A percentile compares a stretch with the other conserved stretches of the same genome.
phyloP scores from a whole-genome alignment of 1,139 yeast species.

The Meyerozyma guilliermondii region DNA sequence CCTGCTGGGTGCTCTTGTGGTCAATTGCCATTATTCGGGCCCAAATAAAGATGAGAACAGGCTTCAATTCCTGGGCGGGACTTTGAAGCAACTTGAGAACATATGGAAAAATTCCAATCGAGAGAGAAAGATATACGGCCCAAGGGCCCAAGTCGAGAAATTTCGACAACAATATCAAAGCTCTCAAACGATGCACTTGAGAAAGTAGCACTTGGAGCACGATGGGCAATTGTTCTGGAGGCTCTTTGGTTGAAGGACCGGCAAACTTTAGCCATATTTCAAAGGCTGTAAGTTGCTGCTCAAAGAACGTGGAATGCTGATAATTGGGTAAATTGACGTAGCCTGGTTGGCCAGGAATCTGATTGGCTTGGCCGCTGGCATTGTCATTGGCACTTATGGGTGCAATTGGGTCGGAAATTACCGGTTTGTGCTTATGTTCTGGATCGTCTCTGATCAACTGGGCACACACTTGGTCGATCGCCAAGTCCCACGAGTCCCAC shows the following conservation, averaged over 20 bases:
- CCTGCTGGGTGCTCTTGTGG: conserved; percentile 84
- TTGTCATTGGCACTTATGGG: conserved; percentile 2
- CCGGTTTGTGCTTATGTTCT: conserved; percentile 2
- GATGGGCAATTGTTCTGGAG: conserved; percentile 94
- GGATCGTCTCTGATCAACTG: conserved; percentile 45
- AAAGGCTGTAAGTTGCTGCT: conserved; percentile 93
- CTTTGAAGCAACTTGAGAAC: conserved; percentile 85
- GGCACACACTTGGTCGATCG: conserved; percentile 87
- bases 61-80: conserved; percentile 93
- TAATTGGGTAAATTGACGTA: conserved; percentile 35
- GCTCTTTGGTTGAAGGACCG: conserved; percentile 75
- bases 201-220: conserved; percentile 88
- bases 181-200: conserved; percentile 89
- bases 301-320: conserved; percentile 90
- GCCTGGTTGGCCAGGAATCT: conserved; percentile 23
- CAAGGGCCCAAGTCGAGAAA: conserved; percentile 94
- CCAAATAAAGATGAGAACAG: conserved; percentile 94
- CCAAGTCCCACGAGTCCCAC: conserved; percentile 99
- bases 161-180: conserved; percentile 75
- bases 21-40: conserved; percentile 97
- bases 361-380: conserved; percentile 4
- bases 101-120: conserved; percentile 95
- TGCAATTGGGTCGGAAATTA: conserved; percentile 1
- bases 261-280: conserved; percentile 90
- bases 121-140: conserved; percentile 90